Percentiles rank a stretch among this genome's conserved stretches.
phyloP scores from a whole-genome alignment of 1,284 basidiomycete genomes.

The Cryptococcus maquisensis region DNA sequence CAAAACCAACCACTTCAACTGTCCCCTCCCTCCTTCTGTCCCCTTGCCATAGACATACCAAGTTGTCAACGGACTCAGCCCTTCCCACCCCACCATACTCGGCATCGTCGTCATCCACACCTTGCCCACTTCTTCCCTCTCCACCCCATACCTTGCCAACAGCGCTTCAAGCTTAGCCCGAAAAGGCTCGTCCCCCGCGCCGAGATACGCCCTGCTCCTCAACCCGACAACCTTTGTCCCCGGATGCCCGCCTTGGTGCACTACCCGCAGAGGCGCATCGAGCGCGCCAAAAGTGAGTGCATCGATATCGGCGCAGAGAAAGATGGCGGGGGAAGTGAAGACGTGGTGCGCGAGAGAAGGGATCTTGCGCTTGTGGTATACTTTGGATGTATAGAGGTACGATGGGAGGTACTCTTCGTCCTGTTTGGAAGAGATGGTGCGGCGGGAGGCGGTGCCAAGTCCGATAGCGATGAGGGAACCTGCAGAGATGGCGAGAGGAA shows the following conservation, averaged over 20 bases:
- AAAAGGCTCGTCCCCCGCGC: slow-evolving; percentile 39
- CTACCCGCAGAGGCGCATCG: slow-evolving; percentile 48
- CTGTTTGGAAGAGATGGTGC: too few relatives aligned
- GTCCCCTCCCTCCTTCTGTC: slow-evolving; percentile 1
- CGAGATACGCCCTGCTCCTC: slow-evolving; percentile 54
- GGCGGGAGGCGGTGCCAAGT: not conserved
- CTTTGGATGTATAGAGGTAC: slow-evolving; percentile 18
- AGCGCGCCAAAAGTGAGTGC: slow-evolving; percentile 56
- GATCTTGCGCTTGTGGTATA: slow-evolving; percentile 20
- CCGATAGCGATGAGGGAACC: too few relatives aligned
- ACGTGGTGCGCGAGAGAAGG: slow-evolving; percentile 18
- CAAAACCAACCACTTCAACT: slow-evolving; percentile 57
- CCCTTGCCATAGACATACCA: slow-evolving; percentile 61
- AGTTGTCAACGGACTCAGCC: slow-evolving; percentile 70
- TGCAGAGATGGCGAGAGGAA: not conserved
- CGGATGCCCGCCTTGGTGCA: slow-evolving; percentile 23
- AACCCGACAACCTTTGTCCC: slow-evolving; percentile 52
- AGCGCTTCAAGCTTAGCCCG: slow-evolving; percentile 20
- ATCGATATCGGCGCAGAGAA: slow-evolving; percentile 59
- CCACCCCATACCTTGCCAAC: slow-evolving; percentile 14
- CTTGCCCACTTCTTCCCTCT: slow-evolving; percentile 46
- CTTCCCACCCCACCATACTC: slow-evolving; percentile 62
- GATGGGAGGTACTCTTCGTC: slow-evolving; percentile 12
- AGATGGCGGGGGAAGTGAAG: slow-evolving; percentile 60
- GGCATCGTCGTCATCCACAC: slow-evolving; percentile 75